Percentiles rank a stretch among this genome's conserved stretches.
These are phyloP conservation scores for Emericellopsis cladophorae DNA, from an alignment of 2,329 filamentous ascomycete genomes.

Conservation along the genomic window DNA sequence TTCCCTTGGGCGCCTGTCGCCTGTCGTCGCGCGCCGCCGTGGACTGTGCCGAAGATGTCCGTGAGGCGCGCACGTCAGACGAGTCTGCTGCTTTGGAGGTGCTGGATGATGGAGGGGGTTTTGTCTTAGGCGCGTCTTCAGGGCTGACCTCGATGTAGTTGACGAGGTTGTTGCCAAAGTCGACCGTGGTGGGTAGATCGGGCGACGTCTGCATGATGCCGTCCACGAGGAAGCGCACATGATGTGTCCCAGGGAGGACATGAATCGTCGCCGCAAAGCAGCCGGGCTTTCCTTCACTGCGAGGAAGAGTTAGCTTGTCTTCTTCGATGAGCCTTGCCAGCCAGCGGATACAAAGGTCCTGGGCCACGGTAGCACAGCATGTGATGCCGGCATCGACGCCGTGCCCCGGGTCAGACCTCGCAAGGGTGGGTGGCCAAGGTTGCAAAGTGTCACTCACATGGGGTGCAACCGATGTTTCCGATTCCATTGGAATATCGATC, in stretches of 20 bases:
- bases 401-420: too few relatives aligned
- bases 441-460: slow-evolving; percentile 48
- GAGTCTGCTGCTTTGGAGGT: slow-evolving; percentile 15
- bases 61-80: slow-evolving; percentile 8
- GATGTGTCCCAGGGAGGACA: slow-evolving; percentile 86
- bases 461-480: slow-evolving; percentile 79
- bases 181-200: slow-evolving; percentile 83
- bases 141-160: slow-evolving; percentile 94
- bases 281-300: slow-evolving; percentile 42
- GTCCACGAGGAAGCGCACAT: slow-evolving; percentile 92
- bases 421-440: neutral
- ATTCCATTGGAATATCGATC: slow-evolving; percentile 96
- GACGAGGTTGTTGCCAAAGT: slow-evolving; percentile 94
- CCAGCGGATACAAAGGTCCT: neutral
- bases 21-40: neutral
- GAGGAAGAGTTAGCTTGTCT: neutral
- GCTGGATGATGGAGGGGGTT: slow-evolving; percentile 6
- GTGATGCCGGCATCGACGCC: slow-evolving; percentile 4
- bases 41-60: slow-evolving; percentile 1
- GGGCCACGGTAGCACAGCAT: slow-evolving; percentile 12
- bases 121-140: slow-evolving; percentile 40
- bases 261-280: slow-evolving; percentile 67
- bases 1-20: slow-evolving; percentile 31
- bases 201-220: slow-evolving; percentile 84
- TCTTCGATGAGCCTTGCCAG: neutral